Conservation (phyloP, 495 filamentous ascomycete genomes). For the Amorphotheca resinae region DNA sequence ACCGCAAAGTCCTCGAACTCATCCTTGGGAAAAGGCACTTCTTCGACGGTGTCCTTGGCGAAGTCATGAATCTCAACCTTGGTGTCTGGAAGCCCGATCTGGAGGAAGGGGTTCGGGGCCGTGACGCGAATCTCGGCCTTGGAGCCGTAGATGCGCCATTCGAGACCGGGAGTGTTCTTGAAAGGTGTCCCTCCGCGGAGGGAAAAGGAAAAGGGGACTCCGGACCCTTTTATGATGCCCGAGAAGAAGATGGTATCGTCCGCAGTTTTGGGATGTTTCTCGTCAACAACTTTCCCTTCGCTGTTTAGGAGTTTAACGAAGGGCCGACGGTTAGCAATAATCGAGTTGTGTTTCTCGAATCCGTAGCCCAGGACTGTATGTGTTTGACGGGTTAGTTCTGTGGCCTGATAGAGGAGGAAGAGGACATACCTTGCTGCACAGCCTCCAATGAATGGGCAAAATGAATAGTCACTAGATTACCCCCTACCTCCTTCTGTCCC, state of each 20-base stretch:
- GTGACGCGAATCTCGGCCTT: conserved; percentile 42
- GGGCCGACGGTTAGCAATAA: conserved; percentile 26
- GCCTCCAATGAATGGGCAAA: conserved; percentile 19
- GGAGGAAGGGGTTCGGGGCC: conserved; percentile 23
- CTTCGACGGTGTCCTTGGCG: conserved; percentile 27
- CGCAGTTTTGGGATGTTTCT: conserved; percentile 26
- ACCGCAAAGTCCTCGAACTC: conserved; percentile 27
- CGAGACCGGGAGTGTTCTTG: conserved; percentile 31
- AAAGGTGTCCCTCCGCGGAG: conserved; percentile 39
- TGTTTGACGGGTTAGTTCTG: too few relatives aligned
- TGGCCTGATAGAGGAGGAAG: too few relatives aligned
- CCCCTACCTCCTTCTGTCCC: conserved; percentile 31
- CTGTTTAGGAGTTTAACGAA: conserved; percentile 23
- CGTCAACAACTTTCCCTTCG: conserved; percentile 20
- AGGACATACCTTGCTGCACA: conserved; percentile 15
- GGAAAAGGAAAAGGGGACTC: conserved; percentile 30
- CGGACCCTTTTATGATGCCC: conserved; percentile 31
- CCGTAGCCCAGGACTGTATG: conserved; percentile 31
- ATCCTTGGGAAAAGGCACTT: conserved; percentile 30
- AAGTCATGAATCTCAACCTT: conserved; percentile 34
- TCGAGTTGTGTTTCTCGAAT: conserved; percentile 28
- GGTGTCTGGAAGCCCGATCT: conserved; percentile 24
- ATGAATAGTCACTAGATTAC: conserved; percentile 37
- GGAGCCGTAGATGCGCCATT: conserved; percentile 43
- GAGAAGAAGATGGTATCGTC: conserved; percentile 36